Conservation (phyloP, 106 monocot genomes). For the Apostasia shenzhenica region DNA sequence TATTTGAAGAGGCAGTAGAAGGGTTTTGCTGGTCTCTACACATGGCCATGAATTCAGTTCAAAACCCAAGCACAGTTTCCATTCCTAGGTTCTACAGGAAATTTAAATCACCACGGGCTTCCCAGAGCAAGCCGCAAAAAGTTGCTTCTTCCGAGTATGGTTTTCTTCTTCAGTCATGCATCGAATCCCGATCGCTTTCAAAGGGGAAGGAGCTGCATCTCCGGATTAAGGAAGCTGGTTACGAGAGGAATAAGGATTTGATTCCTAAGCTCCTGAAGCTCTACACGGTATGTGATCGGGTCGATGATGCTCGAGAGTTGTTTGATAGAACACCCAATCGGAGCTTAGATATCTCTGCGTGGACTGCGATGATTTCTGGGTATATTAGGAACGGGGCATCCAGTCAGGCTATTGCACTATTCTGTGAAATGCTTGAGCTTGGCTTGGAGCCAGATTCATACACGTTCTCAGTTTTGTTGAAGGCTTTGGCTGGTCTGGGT, state of each 20-base stretch:
- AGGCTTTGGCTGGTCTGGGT: constrained; percentile 23
- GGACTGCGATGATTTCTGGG: constrained; percentile 27
- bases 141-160: constrained; percentile 20
- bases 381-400: constrained; percentile 10
- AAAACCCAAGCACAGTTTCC: background rate
- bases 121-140: background rate
- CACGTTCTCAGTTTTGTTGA: constrained; percentile 25
- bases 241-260: constrained; percentile 30
- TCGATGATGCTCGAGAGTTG: constrained; percentile 16
- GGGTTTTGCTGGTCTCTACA: too few relatives aligned
- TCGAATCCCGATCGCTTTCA: constrained; percentile 26
- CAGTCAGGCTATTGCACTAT: constrained; percentile 9
- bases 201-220: constrained; percentile 25
- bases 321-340: constrained; percentile 31
- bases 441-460: constrained; percentile 26
- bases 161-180: constrained; percentile 28
- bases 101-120: background rate
- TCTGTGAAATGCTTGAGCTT: constrained; percentile 21
- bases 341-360: constrained; percentile 15
- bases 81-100: background rate
- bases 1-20: too few relatives aligned
- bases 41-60: background rate
- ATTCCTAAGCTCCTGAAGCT: constrained; percentile 36
- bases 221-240: constrained; percentile 27
- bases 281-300: constrained; percentile 19